Evolutionary conservation across 371 early-diverging fungal species (phyloP).

Genomic region (Mortierella sp.): DNA sequence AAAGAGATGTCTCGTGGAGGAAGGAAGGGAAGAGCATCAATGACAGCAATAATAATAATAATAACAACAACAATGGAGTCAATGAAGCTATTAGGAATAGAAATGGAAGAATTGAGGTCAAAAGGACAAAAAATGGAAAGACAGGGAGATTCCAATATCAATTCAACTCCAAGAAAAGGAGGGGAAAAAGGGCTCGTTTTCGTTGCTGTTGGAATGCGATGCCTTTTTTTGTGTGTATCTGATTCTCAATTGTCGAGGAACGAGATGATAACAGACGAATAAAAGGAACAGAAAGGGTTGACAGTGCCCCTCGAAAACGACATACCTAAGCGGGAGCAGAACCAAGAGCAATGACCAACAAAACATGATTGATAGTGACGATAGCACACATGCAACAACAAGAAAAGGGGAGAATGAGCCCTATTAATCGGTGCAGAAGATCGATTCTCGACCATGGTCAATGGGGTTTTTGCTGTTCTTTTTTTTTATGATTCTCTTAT

Average conservation of each 20-base stretch:
- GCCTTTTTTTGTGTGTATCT: background rate
- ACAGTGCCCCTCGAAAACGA: background rate
- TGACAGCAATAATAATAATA: background rate
- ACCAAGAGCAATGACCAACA: background rate
- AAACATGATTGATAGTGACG: background rate
- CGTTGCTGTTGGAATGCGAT: conserved; percentile 46
- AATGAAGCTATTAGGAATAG: background rate
- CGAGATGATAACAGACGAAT: background rate
- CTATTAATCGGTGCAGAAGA: background rate
- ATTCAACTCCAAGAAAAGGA: conserved; percentile 31
- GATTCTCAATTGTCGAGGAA: background rate
- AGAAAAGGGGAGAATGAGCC: background rate
- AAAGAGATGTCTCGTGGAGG: background rate
- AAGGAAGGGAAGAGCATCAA: background rate
- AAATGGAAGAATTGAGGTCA: too few relatives aligned
- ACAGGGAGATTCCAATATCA: conserved; percentile 43
- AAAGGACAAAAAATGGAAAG: background rate
- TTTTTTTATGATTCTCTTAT: background rate
- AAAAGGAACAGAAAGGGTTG: background rate
- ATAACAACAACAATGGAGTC: background rate
- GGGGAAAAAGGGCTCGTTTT: conserved; percentile 10
- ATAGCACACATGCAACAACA: background rate
- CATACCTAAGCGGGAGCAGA: background rate
- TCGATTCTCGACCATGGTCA: background rate
- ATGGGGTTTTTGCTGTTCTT: background rate